Evolutionary conservation across 1,284 basidiomycete species (phyloP).

Genomic region (Porogramme epimiltina): DNA sequence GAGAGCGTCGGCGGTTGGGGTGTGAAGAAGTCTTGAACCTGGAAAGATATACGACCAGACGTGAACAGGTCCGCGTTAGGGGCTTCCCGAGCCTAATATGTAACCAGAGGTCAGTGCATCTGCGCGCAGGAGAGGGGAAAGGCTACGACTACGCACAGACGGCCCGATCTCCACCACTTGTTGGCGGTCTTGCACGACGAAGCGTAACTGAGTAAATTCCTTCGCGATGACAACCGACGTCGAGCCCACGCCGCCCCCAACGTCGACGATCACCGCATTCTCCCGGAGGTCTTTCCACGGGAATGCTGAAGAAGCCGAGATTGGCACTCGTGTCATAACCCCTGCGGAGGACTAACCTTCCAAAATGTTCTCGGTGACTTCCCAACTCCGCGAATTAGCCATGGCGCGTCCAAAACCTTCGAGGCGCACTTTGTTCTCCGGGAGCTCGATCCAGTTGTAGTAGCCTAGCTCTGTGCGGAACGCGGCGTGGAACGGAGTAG

Average conservation of each 20-base stretch:
- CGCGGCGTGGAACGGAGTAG: constrained; percentile 9
- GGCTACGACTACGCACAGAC: constrained; percentile 5
- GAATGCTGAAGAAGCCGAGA: constrained; percentile 45
- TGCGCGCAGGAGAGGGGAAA: neutral
- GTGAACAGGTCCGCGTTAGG: constrained; percentile 15
- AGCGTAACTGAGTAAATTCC: constrained; percentile 22
- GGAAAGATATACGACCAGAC: constrained; percentile 13
- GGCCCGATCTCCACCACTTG: constrained; percentile 30
- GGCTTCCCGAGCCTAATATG: constrained; percentile 15
- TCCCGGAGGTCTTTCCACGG: constrained; percentile 61
- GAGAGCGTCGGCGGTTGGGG: constrained; percentile 15
- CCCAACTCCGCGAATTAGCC: constrained; percentile 19
- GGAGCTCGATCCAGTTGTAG: constrained; percentile 18
- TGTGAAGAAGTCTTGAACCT: constrained; percentile 20
- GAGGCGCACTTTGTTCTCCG: constrained; percentile 13
- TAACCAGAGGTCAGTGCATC: too few relatives aligned
- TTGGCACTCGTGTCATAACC: too few relatives aligned
- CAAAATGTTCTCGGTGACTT: constrained; percentile 21
- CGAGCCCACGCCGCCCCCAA: constrained; percentile 34
- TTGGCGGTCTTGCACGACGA: constrained; percentile 33
- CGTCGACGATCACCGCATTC: constrained; percentile 41
- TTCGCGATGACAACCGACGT: constrained; percentile 24
- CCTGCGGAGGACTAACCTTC: constrained; percentile 11
- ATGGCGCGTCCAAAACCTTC: constrained; percentile 17
- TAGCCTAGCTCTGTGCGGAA: constrained; percentile 31